Base-by-base conservation (phyloP, 2,329 filamentous ascomycete species). In the Capronia americana region DNA sequence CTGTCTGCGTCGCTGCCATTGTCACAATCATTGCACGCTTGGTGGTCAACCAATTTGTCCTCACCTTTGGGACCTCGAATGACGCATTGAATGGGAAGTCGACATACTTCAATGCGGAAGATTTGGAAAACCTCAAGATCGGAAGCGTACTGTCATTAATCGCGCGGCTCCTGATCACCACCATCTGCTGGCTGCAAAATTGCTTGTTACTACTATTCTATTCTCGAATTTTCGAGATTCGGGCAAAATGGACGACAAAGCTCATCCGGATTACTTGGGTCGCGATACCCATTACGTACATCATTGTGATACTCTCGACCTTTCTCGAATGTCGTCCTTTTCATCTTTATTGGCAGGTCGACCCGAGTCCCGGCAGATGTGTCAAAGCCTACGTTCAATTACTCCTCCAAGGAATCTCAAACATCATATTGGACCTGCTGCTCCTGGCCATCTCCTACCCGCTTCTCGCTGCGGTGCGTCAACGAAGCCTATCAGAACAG, bases 321-420 rank as follows among this genome's bases (percentile, higher is more conserved):
- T 77, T 79, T 64, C 71, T 70, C 64, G 78, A 79, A 70, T 79
- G 78, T 66, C 67, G 79, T 12, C 84, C 85, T 2, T 82, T 86
- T 70, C 71, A 77, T 56, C 81, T 85, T 61, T 86, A 87, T 74
- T 87, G 84, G 84, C 84, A 86, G 72, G 82, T 87, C 60, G 71
- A 81, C 0, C 85, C 77, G 54, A 70, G 73, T 62, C 76, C 78
- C 58, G 78, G 77, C 73, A 74, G n/a, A 71, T 79, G 77, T 67
- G 69, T 72, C 38, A 64, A 73, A 63, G 76, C 76, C 17, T 74
- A 75, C 26, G 26, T 76, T 8, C 77, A 79, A 56, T 71, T 79
- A 4, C 65, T 78, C 26, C 70, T 74, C 6, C 74, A 79, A 23
- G 76, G 75, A 17, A 69, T 75, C 14, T 71, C 75, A 56, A 79